phyloP scores from a whole-genome alignment of 2,329 filamentous ascomycete genomes.

The Pseudonectria foliicola region DNA sequence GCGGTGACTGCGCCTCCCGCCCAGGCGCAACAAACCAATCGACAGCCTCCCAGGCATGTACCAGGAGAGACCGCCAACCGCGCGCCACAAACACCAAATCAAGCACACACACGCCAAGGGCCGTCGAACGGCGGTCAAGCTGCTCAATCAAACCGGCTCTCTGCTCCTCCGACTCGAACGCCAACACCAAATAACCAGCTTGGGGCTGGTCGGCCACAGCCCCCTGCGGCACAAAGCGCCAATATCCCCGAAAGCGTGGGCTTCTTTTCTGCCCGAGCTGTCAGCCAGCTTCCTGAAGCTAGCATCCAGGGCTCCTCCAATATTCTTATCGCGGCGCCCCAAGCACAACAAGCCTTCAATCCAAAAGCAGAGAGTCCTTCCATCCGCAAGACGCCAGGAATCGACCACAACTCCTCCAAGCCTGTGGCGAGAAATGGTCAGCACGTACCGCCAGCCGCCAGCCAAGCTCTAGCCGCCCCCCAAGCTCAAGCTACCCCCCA shows the following conservation, averaged over 20 bases:
- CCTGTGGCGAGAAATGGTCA: slow-evolving; percentile 56
- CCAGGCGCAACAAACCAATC: slow-evolving; percentile 14
- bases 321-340: slow-evolving; percentile 33
- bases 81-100: slow-evolving; percentile 29
- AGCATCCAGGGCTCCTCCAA: slow-evolving; percentile 32
- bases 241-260: slow-evolving; percentile 39
- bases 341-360: slow-evolving; percentile 55
- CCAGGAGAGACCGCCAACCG: slow-evolving; percentile 12
- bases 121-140: slow-evolving; percentile 15
- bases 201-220: slow-evolving; percentile 24
- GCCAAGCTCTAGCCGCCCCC: slow-evolving; percentile 17
- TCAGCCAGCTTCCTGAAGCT: slow-evolving; percentile 46
- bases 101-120: slow-evolving; percentile 18
- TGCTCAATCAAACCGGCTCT: slow-evolving; percentile 15
- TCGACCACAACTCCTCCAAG: slow-evolving; percentile 73
- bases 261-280: slow-evolving; percentile 66
- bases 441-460: slow-evolving; percentile 40
- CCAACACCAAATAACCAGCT: slow-evolving; percentile 15
- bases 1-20: slow-evolving; percentile 12
- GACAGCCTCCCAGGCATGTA: slow-evolving; percentile 11
- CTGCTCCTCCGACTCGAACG: slow-evolving; percentile 5
- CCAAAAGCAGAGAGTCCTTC: slow-evolving; percentile 73
- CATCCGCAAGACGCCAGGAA: slow-evolving; percentile 79
- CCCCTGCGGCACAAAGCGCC: slow-evolving; percentile 16
- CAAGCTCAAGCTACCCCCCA: slow-evolving; percentile 16